Conservation (phyloP, 306 rosid genomes). For the Mucuna pruriens region DNA sequence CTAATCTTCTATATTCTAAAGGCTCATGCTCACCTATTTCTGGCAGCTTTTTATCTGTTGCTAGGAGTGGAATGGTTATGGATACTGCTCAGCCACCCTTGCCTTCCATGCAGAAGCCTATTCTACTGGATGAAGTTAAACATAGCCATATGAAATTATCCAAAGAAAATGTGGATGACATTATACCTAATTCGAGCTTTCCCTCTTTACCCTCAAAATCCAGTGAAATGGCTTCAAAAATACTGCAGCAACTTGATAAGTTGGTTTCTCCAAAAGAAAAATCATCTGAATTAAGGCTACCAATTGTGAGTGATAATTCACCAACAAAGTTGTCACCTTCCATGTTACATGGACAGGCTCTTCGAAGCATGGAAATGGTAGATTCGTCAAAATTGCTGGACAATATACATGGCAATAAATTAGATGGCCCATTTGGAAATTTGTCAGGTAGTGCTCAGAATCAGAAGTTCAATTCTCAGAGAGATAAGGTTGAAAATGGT, state of each 20-base stretch:
- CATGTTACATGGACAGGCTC: conserved; percentile 86
- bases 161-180: conserved; percentile 49
- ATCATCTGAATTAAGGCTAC: conserved; percentile 54
- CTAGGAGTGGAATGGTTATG: conserved; percentile 45
- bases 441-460: conserved; percentile 34
- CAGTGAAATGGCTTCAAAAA: conserved; percentile 83
- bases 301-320: conserved; percentile 50
- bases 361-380: conserved; percentile 75
- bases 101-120: conserved; percentile 52
- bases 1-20: conserved; percentile 70
- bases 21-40: conserved; percentile 59
- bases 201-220: conserved; percentile 64
- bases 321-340: conserved; percentile 78
- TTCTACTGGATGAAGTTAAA: conserved; percentile 45
- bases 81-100: conserved; percentile 52
- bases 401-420: conserved; percentile 38
- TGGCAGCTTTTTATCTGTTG: conserved; percentile 51
- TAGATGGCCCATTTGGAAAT: conserved; percentile 39
- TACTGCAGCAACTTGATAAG: conserved; percentile 79
- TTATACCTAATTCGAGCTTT: conserved; percentile 49
- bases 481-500: conserved; percentile 58
- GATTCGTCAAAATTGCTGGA: conserved; percentile 69
- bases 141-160: conserved; percentile 43
- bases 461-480: conserved; percentile 46
- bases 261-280: conserved; percentile 78